A percentile compares a stretch with the other conserved stretches of the same genome.
Conservation (phyloP, 129 eudicot genomes). For the Flaveria bidentis region DNA sequence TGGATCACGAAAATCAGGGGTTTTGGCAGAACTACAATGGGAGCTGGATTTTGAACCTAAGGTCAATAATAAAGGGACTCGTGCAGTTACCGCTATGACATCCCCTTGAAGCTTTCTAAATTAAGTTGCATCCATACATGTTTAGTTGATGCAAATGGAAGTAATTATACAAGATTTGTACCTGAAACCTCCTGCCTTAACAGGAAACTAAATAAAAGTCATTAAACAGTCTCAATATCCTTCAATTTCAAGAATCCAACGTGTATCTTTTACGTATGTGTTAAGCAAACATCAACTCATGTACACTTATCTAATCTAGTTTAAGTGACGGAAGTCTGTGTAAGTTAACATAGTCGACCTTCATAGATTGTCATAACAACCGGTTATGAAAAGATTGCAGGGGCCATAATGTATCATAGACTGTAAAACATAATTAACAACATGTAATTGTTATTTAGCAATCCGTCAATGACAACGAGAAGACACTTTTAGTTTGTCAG, state of each 20-base stretch:
- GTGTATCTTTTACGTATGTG: background rate
- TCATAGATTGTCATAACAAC: background rate
- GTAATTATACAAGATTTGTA: background rate
- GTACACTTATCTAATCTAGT: background rate
- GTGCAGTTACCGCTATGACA: too few relatives aligned
- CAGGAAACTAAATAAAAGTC: background rate
- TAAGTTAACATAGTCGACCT: background rate
- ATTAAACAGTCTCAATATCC: background rate
- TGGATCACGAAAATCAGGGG: too few relatives aligned
- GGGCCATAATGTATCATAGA: background rate
- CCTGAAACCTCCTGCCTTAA: background rate
- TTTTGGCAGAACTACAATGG: too few relatives aligned
- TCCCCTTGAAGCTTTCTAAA: background rate
- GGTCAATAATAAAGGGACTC: background rate
- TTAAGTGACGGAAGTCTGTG: background rate
- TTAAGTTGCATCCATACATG: slow-evolving; percentile 4
- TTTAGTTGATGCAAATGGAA: background rate
- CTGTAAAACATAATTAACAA: background rate
- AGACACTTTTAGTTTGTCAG: background rate
- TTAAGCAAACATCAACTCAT: background rate
- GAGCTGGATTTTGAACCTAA: background rate
- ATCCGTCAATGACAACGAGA: background rate
- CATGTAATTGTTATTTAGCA: background rate
- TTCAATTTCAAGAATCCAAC: background rate
- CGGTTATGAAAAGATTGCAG: background rate